phyloP scores from a whole-genome alignment of 2,329 filamentous ascomycete species.

The Aureobasidium sp. region DNA sequence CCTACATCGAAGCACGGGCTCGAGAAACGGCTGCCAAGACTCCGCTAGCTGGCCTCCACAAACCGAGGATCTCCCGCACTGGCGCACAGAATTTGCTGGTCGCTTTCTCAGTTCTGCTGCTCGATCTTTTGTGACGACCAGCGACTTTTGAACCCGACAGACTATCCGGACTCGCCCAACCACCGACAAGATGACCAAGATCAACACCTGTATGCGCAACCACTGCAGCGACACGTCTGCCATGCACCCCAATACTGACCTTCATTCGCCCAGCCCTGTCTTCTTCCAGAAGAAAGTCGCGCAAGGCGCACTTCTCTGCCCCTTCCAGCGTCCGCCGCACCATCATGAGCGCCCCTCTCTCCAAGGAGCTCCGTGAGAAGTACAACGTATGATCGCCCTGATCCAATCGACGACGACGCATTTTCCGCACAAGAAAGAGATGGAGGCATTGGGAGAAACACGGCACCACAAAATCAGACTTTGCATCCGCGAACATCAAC shows the following conservation, averaged over 20 bases:
- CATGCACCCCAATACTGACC: not conserved
- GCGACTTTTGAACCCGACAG: slow-evolving; percentile 11
- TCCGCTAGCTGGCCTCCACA: not conserved
- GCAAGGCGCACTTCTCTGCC: slow-evolving; percentile 95
- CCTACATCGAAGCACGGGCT: not conserved
- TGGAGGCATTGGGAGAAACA: slow-evolving; percentile 3
- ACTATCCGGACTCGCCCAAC: slow-evolving; percentile 12
- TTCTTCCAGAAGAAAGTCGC: slow-evolving; percentile 95
- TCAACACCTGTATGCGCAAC: slow-evolving; percentile 48
- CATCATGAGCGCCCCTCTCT: slow-evolving; percentile 94
- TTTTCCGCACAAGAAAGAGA: not conserved
- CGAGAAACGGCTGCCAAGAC: not conserved
- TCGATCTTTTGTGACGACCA: slow-evolving; percentile 8
- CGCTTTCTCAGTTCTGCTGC: not conserved
- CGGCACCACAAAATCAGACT: not conserved
- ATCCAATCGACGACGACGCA: not conserved
- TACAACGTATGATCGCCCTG: slow-evolving; percentile 67
- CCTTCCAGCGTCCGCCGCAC: slow-evolving; percentile 88
- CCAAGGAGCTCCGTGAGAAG: slow-evolving; percentile 97
- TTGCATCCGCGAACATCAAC: too few species aligned
- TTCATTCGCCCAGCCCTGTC: slow-evolving; percentile 44
- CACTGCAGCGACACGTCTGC: not conserved
- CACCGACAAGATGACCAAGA: slow-evolving; percentile 59
- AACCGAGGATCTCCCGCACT: slow-evolving; percentile 4
- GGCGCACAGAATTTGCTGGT: not conserved